phyloP scores from a whole-genome alignment of 2,329 filamentous ascomycete species.

The Xylaria sp. region DNA sequence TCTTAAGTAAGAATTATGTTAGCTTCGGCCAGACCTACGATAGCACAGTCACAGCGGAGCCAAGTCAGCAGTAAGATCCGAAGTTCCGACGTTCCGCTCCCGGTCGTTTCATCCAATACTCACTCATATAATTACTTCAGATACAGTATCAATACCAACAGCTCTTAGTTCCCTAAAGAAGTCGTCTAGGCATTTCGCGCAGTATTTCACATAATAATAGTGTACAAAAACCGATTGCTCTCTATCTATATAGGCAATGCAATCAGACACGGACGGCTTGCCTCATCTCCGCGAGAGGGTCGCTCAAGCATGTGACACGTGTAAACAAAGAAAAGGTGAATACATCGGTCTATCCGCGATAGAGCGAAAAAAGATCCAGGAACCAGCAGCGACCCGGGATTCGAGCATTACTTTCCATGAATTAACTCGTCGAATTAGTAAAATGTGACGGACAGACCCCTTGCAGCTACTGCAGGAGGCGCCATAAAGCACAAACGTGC shows the following conservation, averaged over 20 bases:
- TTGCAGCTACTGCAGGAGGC: conserved; percentile 61
- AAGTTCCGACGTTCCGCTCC: conserved; percentile 41
- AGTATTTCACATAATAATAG: background rate
- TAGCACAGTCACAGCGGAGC: conserved; percentile 16
- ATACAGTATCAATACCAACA: background rate
- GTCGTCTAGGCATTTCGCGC: background rate
- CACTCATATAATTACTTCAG: background rate
- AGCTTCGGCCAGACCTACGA: background rate
- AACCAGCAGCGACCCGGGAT: too few relatives aligned
- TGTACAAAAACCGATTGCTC: too few relatives aligned
- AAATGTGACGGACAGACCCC: conserved; percentile 67
- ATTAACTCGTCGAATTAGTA: conserved; percentile 46
- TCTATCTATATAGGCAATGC: conserved; percentile 24
- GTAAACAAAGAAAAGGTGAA: conserved; percentile 62
- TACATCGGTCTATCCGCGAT: background rate
- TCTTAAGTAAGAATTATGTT: conserved; percentile 13
- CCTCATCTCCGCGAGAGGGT: conserved; percentile 54
- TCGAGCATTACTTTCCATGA: background rate
- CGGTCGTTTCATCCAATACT: conserved; percentile 5
- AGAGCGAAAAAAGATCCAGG: too few relatives aligned
- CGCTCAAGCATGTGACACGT: conserved; percentile 65
- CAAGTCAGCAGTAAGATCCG: conserved; percentile 19
- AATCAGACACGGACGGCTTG: conserved; percentile 33
- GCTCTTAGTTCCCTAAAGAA: background rate
- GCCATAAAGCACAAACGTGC: conserved; percentile 57